Evolutionary conservation across 306 rosid genomes (phyloP), one percentile per base, ranked within the genome.

Genomic region (Dryas drummondii): DNA sequence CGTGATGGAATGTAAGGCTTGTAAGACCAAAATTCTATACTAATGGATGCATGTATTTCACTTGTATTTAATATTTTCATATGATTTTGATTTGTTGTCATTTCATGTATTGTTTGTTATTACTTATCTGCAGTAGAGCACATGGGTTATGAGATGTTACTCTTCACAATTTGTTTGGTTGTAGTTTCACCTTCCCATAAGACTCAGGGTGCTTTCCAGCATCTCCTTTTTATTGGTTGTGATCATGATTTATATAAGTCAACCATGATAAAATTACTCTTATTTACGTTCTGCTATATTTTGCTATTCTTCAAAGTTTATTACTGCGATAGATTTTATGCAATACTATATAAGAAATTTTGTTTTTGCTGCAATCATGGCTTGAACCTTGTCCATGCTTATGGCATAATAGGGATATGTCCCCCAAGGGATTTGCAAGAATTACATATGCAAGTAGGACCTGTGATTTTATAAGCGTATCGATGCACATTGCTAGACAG

Each of bases 1-100:
- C 11, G 60, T 71, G 40, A 61, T 73, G 63, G 53, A 60, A 76
- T 56, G 66, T 12, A 54, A 22, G 82, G 71, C 74, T 51, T 71
- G 49, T 66, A 58, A 73, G 48, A 63, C 65, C 41, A 49, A 17
- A 17, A 41, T 17, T 50, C 79, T 59, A 32, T 17, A 48, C 55
- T 48, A 47, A 40, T 26, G 49, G 12, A 47, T 22, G 60, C 13
- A 19, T 64, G 73, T 7, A 65, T 56, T 52, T 75, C 76, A 37
- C 44, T 51, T 15, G 54, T 70, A n/a, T 70, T 65, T 41, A 11
- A 42, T 55, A 0, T 0, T 71, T 11, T 54, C 65, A 11, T 55
- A 22, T 32, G 27, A 7, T 65, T 45, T 73, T 12, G 0, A 16
- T 53, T 15, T 17, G 15, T 80, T 14, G 11, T 78, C 4, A 10